Evolutionary conservation across 176 grass and related monocot genomes (phyloP).

Genomic region (Carex littledalei): DNA sequence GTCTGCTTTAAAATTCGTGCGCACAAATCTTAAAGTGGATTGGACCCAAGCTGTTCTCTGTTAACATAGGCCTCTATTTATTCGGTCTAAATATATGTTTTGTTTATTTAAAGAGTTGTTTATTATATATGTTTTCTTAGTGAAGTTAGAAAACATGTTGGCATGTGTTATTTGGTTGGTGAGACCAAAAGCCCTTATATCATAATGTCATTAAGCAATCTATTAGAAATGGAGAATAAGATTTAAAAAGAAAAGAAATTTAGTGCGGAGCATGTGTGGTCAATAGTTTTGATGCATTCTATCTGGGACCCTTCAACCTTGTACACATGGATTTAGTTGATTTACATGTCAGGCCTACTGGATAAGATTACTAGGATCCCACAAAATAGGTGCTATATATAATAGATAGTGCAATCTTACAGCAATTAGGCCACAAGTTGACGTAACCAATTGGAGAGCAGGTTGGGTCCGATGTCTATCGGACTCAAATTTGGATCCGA

Average conservation of each 20-base stretch:
- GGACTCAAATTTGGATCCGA: no score
- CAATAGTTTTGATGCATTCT: neutral
- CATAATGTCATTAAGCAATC: neutral
- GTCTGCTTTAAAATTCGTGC: no score
- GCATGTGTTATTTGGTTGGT: constrained; percentile 8
- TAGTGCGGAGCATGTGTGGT: neutral
- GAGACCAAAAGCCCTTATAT: neutral
- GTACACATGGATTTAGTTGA: neutral
- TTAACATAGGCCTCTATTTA: no score
- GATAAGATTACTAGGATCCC: constrained; percentile 22
- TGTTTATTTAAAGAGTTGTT: no score
- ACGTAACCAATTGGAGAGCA: neutral
- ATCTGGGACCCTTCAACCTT: neutral
- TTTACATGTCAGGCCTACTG: neutral
- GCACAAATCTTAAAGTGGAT: no score
- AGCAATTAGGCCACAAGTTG: neutral
- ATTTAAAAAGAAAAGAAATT: neutral
- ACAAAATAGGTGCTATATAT: neutral
- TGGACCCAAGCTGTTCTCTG: no score
- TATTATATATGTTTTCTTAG: neutral
- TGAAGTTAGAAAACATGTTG: neutral
- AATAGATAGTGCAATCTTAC: constrained; percentile 15
- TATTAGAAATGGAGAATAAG: constrained; percentile 5
- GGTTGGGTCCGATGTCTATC: no score
- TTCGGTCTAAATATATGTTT: no score